Conservation (phyloP, 1,284 basidiomycete genomes). For the Porodaedalea pini region DNA sequence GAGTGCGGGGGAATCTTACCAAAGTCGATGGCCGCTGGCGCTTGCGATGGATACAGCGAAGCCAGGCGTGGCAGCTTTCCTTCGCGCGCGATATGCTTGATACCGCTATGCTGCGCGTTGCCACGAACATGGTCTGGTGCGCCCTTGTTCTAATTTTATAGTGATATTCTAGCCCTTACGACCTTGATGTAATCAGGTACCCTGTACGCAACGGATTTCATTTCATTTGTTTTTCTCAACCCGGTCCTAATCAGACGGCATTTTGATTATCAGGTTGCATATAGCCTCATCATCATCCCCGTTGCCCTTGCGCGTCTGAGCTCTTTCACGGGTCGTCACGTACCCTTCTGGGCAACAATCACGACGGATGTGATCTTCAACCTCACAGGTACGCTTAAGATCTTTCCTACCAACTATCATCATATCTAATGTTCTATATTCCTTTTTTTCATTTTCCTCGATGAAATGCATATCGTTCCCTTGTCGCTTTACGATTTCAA, state of each 20-base stretch:
- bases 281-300: slow-evolving; percentile 34
- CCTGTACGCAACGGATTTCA: slow-evolving; percentile 10
- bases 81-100: slow-evolving; percentile 30
- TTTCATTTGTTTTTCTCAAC: not conserved
- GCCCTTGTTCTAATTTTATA: not conserved
- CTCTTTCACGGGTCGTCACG: slow-evolving; percentile 30
- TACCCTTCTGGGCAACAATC: slow-evolving; percentile 33
- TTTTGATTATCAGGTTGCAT: slow-evolving; percentile 29
- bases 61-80: slow-evolving; percentile 29
- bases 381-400: slow-evolving; percentile 29
- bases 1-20: slow-evolving; percentile 34
- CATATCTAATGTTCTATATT: not conserved
- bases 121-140: slow-evolving; percentile 20
- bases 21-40: slow-evolving; percentile 28
- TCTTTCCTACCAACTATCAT: not conserved
- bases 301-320: slow-evolving; percentile 34
- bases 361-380: slow-evolving; percentile 34
- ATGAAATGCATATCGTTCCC: too few species aligned
- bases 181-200: slow-evolving; percentile 11
- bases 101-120: slow-evolving; percentile 20
- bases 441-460: not conserved
- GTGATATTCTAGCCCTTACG: not conserved
- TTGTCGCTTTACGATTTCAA: not conserved
- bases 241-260: not conserved
- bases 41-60: slow-evolving; percentile 26